A percentile compares a stretch with the other conserved stretches of the same genome.
These are phyloP conservation scores for Astrocystis sublimbata DNA, from an alignment of 495 filamentous ascomycete species.

Conservation along the genomic window DNA sequence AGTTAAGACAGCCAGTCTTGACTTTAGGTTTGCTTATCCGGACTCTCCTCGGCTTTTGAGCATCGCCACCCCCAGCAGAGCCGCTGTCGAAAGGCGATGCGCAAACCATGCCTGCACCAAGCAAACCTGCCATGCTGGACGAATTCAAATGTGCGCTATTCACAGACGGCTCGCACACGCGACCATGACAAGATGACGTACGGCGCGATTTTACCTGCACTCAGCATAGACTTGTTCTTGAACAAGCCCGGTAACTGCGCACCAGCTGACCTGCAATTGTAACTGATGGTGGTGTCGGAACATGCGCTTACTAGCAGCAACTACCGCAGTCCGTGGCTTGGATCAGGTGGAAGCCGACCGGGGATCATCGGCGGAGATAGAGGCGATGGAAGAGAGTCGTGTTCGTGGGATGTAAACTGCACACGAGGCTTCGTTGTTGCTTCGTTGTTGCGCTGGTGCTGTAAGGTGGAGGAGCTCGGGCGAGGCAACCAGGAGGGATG, in stretches of 20 bases:
- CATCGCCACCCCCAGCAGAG: slow-evolving; percentile 7
- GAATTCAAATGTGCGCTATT: background rate
- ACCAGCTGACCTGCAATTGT: background rate
- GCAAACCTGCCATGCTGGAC: background rate
- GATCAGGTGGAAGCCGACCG: background rate
- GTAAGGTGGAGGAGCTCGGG: background rate
- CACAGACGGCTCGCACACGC: background rate
- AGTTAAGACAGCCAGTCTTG: slow-evolving; percentile 58
- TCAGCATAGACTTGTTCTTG: background rate
- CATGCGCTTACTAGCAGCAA: background rate
- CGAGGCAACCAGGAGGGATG: background rate
- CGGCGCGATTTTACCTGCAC: background rate
- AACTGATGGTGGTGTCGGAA: background rate
- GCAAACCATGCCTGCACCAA: background rate
- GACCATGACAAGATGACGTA: slow-evolving; percentile 6
- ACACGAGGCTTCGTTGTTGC: background rate
- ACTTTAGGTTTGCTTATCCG: slow-evolving; percentile 53
- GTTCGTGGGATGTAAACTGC: background rate
- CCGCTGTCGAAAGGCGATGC: background rate
- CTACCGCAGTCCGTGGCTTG: background rate
- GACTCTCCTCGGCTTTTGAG: slow-evolving; percentile 34
- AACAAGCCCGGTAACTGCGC: background rate
- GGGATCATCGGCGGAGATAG: background rate
- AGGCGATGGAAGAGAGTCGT: background rate
- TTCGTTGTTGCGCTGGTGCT: too few relatives aligned